Evolutionary conservation across 2,329 filamentous ascomycete species (phyloP).

Genomic region (Chlorencoelia australis): DNA sequence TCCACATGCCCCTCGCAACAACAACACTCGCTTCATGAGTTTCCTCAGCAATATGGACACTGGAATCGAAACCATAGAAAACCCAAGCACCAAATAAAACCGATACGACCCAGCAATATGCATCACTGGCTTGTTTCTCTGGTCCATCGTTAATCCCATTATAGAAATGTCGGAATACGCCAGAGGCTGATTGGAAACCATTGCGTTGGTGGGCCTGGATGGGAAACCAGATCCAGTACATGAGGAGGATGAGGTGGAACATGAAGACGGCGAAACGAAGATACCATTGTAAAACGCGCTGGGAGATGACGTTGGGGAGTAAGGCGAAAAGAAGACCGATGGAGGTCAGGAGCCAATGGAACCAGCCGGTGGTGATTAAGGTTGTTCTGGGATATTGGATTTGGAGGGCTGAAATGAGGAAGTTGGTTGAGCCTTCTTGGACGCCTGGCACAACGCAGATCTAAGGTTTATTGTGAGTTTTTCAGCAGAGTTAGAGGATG

Average conservation of each 20-base stretch:
- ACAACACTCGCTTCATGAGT: slow-evolving; percentile 29
- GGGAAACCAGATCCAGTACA: slow-evolving; percentile 33
- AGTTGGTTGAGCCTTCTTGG: slow-evolving; percentile 32
- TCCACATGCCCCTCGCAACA: slow-evolving; percentile 32
- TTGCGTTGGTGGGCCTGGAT: slow-evolving; percentile 23
- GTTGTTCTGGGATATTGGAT: slow-evolving; percentile 29
- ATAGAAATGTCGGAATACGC: slow-evolving; percentile 29
- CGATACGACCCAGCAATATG: slow-evolving; percentile 30
- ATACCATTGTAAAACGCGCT: slow-evolving; percentile 28
- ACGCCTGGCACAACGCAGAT: slow-evolving; percentile 30
- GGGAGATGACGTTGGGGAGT: slow-evolving; percentile 29
- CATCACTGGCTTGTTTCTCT: slow-evolving; percentile 28
- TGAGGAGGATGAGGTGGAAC: slow-evolving; percentile 28
- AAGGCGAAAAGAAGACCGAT: slow-evolving; percentile 30
- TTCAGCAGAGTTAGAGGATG: too few relatives aligned
- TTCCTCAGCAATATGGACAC: slow-evolving; percentile 31
- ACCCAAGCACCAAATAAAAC: slow-evolving; percentile 30
- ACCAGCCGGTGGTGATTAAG: slow-evolving; percentile 29
- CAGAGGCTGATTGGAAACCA: slow-evolving; percentile 27
- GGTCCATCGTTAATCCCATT: slow-evolving; percentile 31
- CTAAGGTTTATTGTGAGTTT: too few relatives aligned
- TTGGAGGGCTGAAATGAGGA: slow-evolving; percentile 31
- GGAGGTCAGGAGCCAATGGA: slow-evolving; percentile 29
- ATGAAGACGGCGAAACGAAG: slow-evolving; percentile 31
- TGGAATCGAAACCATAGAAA: slow-evolving; percentile 29